These are phyloP conservation scores for Vigna nakashimae DNA, from an alignment of 306 rosid species.

Conservation along the genomic window DNA sequence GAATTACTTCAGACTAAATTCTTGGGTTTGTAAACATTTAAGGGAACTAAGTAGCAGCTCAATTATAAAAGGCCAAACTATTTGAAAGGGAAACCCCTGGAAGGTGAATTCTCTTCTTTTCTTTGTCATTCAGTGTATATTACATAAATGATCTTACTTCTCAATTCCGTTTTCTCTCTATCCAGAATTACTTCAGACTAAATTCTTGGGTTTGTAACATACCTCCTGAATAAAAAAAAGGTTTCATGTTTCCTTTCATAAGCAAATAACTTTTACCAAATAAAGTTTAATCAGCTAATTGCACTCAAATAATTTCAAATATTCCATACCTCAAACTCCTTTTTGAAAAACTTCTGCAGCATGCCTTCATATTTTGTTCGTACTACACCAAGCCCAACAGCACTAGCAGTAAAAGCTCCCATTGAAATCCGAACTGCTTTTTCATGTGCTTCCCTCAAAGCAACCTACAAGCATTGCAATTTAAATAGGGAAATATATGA, in stretches of 20 bases:
- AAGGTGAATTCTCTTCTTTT: background rate
- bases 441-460: constrained; percentile 83
- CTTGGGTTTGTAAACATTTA: background rate
- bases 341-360: constrained; percentile 69
- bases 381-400: constrained; percentile 74
- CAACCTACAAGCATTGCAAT: constrained; percentile 54
- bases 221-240: background rate
- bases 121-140: background rate
- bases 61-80: too few species aligned
- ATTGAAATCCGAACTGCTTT: constrained; percentile 68
- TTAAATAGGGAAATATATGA: constrained; percentile 20
- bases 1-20: background rate
- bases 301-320: constrained; percentile 10
- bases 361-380: constrained; percentile 70
- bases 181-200: background rate
- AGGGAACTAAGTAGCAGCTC: too few species aligned
- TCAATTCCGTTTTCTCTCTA: background rate
- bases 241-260: background rate
- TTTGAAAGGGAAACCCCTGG: too few species aligned
- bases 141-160: background rate
- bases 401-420: constrained; percentile 65
- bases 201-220: background rate
- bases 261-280: background rate
- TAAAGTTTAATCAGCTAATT: background rate
- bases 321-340: constrained; percentile 69